Evolutionary conservation across 2,329 filamentous ascomycete genomes (phyloP), one percentile per base, ranked within the genome.

Genomic region (Magnaporthiopsis rhizophila): DNA sequence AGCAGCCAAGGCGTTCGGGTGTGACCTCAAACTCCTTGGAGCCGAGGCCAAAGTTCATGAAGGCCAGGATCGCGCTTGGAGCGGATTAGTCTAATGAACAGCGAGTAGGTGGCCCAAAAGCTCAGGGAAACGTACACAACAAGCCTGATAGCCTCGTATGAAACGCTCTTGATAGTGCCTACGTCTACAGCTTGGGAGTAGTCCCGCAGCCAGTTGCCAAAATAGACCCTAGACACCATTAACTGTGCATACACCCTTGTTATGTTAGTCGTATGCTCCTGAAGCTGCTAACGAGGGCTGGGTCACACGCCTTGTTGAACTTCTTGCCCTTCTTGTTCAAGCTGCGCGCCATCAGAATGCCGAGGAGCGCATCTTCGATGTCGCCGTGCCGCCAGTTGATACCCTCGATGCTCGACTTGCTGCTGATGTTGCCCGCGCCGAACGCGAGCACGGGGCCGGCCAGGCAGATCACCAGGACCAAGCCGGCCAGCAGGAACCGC

Each of bases 121-220:
- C 28, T 18, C 59, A 9, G 21, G 1, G 7, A 3, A 30, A 18
- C 85, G 89, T 90, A 96, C 64, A 97, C 86, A 21, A 97, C 80
- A 62, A 97, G 89, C 45, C 92, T 89, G 72, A 97, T 96, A 65
- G 92, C 92, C 77, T 96, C 92, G 63, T 91, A 89, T 64, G 90
- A 94, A 67, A 97, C 92, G 70, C 89, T 86, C 79, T 97, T 97
- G 77, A 97, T 86, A 3, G 92, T 96, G 66, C 92, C 93, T 62
- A 97, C 91, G 75, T 97, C 93, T 71, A 97, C 90, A 67, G 92
- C 93, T 77, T 97, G 93, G 63, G 90, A 95, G 77, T 97, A 97
- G 77, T 97, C 93, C 66, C 84, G 86, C 53, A 97, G 85, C 93
- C 93, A 97, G 80, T 97, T 97, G 68, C 93, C 93, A 79, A 97